Evolutionary conservation across 805 yeast genomes (phyloP).

Genomic region (Komagataella populi): DNA sequence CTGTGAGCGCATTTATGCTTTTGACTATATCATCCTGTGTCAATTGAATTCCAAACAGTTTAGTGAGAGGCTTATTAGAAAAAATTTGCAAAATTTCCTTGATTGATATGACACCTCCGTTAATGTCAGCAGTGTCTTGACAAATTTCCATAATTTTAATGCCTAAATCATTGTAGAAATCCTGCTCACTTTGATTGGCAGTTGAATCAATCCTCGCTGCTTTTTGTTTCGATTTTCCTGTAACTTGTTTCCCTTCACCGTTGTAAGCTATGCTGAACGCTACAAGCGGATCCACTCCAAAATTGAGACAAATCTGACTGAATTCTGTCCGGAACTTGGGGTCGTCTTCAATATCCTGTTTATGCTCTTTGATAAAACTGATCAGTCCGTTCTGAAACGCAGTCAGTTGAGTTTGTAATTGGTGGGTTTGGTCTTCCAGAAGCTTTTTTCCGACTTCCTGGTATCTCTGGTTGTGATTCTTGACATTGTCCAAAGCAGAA

Average conservation of each 20-base stretch:
- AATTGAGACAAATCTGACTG: conserved; percentile 59
- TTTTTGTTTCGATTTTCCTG: conserved; percentile 13
- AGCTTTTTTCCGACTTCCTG: conserved; percentile 36
- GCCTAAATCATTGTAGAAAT: conserved; percentile 49
- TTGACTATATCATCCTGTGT: conserved; percentile 39
- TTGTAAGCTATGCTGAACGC: conserved; percentile 5
- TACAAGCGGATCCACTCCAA: conserved; percentile 78
- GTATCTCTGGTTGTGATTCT: conserved; percentile 21
- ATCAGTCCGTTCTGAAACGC: conserved; percentile 68
- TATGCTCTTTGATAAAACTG: conserved; percentile 64
- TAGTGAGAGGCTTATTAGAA: neutral
- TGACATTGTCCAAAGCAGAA: conserved; percentile 14
- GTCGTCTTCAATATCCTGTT: conserved; percentile 49
- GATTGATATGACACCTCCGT: conserved; percentile 72
- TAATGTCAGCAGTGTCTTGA: conserved; percentile 50
- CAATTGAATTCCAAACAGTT: conserved; percentile 17
- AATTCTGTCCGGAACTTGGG: conserved; percentile 58
- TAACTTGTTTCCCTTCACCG: conserved; percentile 5
- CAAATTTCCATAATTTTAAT: conserved; percentile 69
- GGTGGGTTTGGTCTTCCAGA: conserved; percentile 39
- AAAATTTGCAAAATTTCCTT: conserved; percentile 30
- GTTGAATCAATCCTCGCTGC: conserved; percentile 4
- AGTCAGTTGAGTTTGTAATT: conserved; percentile 55
- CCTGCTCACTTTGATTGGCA: conserved; percentile 10
- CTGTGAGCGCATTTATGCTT: conserved; percentile 36